These are phyloP conservation scores for Saccharomyces eubayanus DNA, from an alignment of 805 yeast species.

Conservation along the genomic window DNA sequence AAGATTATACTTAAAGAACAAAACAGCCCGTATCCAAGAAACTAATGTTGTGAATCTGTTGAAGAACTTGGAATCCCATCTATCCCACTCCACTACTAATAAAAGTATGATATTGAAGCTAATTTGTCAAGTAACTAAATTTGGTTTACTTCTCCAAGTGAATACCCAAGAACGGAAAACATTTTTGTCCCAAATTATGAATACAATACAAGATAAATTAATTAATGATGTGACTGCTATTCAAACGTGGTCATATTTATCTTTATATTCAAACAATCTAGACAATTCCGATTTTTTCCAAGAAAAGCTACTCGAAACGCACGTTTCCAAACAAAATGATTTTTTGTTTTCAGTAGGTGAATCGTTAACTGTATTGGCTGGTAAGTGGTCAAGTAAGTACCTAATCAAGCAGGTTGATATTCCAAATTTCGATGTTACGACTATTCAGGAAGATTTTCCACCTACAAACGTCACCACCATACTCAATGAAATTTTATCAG, in stretches of 20 bases:
- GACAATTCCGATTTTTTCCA: constrained; percentile 34
- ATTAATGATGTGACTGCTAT: constrained; percentile 54
- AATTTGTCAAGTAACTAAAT: constrained; percentile 33
- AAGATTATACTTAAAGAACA: constrained; percentile 8
- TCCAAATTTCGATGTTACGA: constrained; percentile 26
- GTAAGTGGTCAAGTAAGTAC: constrained; percentile 65
- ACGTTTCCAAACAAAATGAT: constrained; percentile 66
- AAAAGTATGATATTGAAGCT: constrained; percentile 2
- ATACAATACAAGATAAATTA: constrained; percentile 33
- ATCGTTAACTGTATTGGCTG: constrained; percentile 59
- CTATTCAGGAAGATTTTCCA: constrained; percentile 6
- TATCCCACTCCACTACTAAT: background rate
- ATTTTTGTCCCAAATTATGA: constrained; percentile 22
- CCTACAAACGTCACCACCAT: constrained; percentile 26
- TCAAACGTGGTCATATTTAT: constrained; percentile 46
- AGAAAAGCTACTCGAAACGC: constrained; percentile 44
- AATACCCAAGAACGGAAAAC: constrained; percentile 12
- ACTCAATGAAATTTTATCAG: constrained; percentile 41
- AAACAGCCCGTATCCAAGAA: background rate
- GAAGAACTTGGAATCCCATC: background rate
- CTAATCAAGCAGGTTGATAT: constrained; percentile 49
- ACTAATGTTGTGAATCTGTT: background rate
- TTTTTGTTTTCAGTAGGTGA: constrained; percentile 75
- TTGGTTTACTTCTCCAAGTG: constrained; percentile 29
- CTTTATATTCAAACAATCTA: constrained; percentile 33